These are phyloP conservation scores for Apiotrichum domesticum DNA, from an alignment of 1,284 basidiomycete species.

Conservation along the genomic window DNA sequence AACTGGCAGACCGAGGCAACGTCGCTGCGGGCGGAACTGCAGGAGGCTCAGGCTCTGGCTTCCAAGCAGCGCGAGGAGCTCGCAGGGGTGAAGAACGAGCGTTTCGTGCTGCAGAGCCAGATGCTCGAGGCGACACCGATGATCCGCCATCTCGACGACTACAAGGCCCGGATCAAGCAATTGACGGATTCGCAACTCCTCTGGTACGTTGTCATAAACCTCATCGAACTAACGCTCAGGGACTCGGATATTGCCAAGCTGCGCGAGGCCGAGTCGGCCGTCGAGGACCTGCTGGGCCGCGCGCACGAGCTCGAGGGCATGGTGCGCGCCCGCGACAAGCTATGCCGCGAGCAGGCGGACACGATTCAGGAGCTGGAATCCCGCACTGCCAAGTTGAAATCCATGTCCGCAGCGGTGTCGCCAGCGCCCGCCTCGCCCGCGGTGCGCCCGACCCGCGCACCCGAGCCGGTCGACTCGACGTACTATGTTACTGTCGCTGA, in stretches of 20 bases:
- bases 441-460: background rate
- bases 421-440: background rate
- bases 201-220: slow-evolving; percentile 26
- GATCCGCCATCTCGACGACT: slow-evolving; percentile 38
- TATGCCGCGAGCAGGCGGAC: slow-evolving; percentile 18
- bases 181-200: slow-evolving; percentile 32
- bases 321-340: slow-evolving; percentile 22
- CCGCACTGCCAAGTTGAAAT: background rate
- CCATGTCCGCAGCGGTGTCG: background rate
- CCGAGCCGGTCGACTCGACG: slow-evolving; percentile 1
- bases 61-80: slow-evolving; percentile 35
- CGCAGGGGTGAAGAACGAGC: slow-evolving; percentile 41
- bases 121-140: slow-evolving; percentile 35
- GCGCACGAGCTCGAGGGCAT: slow-evolving; percentile 25
- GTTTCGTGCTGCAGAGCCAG: slow-evolving; percentile 37
- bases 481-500: slow-evolving; percentile 26
- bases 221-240: slow-evolving; percentile 15
- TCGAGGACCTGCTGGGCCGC: slow-evolving; percentile 12
- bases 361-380: slow-evolving; percentile 16
- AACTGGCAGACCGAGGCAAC: slow-evolving; percentile 36
- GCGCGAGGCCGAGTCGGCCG: slow-evolving; percentile 24
- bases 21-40: slow-evolving; percentile 26
- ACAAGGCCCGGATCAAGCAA: slow-evolving; percentile 40
- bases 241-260: slow-evolving; percentile 27
- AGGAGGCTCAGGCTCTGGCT: slow-evolving; percentile 23